These are phyloP conservation scores for Lipomyces oligophaga DNA, from an alignment of 805 yeast species.

Conservation along the genomic window DNA sequence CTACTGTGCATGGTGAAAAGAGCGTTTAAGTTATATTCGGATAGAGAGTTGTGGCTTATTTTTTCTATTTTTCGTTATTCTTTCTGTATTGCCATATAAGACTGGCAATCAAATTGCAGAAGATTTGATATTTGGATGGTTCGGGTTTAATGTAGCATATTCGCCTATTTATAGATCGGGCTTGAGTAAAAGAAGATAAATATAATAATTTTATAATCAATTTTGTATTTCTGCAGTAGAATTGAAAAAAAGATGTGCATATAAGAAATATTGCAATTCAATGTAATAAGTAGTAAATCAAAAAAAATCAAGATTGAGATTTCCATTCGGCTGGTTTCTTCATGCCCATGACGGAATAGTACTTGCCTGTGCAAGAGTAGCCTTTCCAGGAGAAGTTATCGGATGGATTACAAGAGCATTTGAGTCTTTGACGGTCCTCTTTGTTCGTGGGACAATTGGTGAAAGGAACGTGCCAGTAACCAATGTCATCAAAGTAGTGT, in stretches of 20 bases:
- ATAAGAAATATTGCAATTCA: too few relatives aligned
- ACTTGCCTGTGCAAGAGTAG: constrained; percentile 41
- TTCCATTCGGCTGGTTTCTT: constrained; percentile 29
- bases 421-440: constrained; percentile 50
- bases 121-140: neutral
- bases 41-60: neutral
- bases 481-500: constrained; percentile 59
- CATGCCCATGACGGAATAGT: constrained; percentile 33
- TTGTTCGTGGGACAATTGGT: constrained; percentile 53
- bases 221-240: too few relatives aligned
- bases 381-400: constrained; percentile 42
- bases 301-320: constrained; percentile 4
- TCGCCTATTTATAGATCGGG: neutral
- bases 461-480: constrained; percentile 58
- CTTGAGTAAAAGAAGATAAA: neutral
- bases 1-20: constrained; percentile 8
- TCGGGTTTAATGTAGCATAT: neutral
- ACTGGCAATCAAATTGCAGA: neutral
- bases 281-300: too few relatives aligned
- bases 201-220: too few relatives aligned
- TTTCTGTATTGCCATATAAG: too few relatives aligned
- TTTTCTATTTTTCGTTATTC: neutral
- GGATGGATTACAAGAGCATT: constrained; percentile 53
- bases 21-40: neutral
- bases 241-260: too few relatives aligned